Evolutionary conservation across 1,284 basidiomycete species (phyloP).

Genomic region (Fomitopsis schrenkii): DNA sequence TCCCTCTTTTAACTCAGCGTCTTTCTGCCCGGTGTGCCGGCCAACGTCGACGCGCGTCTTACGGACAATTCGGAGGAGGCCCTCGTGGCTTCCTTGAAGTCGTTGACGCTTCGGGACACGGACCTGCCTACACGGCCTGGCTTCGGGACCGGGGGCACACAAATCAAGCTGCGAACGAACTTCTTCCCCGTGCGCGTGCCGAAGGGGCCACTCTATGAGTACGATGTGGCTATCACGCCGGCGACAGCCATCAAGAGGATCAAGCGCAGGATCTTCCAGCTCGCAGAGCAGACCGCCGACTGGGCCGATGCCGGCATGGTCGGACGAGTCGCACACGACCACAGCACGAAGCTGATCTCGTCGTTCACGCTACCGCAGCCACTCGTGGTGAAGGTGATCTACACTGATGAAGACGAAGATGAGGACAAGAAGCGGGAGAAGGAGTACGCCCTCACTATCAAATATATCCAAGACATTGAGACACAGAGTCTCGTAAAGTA

Average conservation of each 20-base stretch:
- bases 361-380: slow-evolving; percentile 53
- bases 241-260: slow-evolving; percentile 49
- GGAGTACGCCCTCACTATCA: slow-evolving; percentile 60
- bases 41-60: slow-evolving; percentile 57
- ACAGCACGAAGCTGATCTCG: slow-evolving; percentile 60
- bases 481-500: slow-evolving; percentile 54
- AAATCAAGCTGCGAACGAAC: slow-evolving; percentile 67
- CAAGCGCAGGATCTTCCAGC: slow-evolving; percentile 64
- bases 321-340: slow-evolving; percentile 65
- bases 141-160: slow-evolving; percentile 56
- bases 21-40: slow-evolving; percentile 43
- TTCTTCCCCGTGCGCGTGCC: slow-evolving; percentile 70
- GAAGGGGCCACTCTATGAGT: slow-evolving; percentile 60
- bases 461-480: slow-evolving; percentile 54
- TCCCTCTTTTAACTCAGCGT: slow-evolving; percentile 37
- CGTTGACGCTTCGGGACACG: slow-evolving; percentile 36
- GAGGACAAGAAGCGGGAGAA: slow-evolving; percentile 35
- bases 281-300: slow-evolving; percentile 56
- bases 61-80: slow-evolving; percentile 50
- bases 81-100: slow-evolving; percentile 47
- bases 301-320: slow-evolving; percentile 52
- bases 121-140: slow-evolving; percentile 65
- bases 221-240: slow-evolving; percentile 62
- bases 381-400: slow-evolving; percentile 50
- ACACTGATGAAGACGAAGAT: slow-evolving; percentile 62